These are phyloP conservation scores for Stygiomarasmius scandens DNA, from an alignment of 1,284 basidiomycete genomes.

Conservation along the genomic window DNA sequence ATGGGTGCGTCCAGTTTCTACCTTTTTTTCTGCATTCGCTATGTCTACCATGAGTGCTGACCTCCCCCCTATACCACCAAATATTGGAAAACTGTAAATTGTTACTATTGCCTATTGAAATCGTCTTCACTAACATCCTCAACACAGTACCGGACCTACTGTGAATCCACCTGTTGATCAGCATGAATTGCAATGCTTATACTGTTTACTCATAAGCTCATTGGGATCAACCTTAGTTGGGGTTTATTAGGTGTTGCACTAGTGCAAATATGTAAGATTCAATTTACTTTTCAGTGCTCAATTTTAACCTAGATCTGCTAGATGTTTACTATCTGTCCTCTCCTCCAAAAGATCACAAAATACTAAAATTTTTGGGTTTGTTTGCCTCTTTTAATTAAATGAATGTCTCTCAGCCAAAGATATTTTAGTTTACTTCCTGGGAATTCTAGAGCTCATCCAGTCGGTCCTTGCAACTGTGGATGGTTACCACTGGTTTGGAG, in stretches of 20 bases:
- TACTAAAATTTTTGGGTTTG: no score
- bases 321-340: slow-evolving; percentile 31
- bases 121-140: no score
- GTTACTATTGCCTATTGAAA: no score
- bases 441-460: slow-evolving; percentile 26
- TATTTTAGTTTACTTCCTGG: slow-evolving; percentile 18
- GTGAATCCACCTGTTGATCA: slow-evolving; percentile 39
- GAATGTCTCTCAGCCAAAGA: slow-evolving; percentile 11
- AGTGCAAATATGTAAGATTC: slow-evolving; percentile 23
- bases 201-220: slow-evolving; percentile 20
- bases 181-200: no score
- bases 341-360: slow-evolving; percentile 24
- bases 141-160: no score
- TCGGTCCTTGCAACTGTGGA: slow-evolving; percentile 26
- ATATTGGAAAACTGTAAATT: no score
- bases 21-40: no score
- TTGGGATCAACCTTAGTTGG: slow-evolving; percentile 26
- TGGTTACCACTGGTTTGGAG: slow-evolving; percentile 26
- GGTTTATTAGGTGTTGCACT: slow-evolving; percentile 23
- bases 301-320: slow-evolving; percentile 5
- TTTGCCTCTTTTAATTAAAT: no score
- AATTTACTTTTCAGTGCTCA: no score
- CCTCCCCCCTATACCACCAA: no score
- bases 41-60: no score
- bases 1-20: no score